Percentiles rank a stretch among this genome's conserved stretches.
phyloP scores from a whole-genome alignment of 306 rosid genomes.

The Ceratonia siliqua region DNA sequence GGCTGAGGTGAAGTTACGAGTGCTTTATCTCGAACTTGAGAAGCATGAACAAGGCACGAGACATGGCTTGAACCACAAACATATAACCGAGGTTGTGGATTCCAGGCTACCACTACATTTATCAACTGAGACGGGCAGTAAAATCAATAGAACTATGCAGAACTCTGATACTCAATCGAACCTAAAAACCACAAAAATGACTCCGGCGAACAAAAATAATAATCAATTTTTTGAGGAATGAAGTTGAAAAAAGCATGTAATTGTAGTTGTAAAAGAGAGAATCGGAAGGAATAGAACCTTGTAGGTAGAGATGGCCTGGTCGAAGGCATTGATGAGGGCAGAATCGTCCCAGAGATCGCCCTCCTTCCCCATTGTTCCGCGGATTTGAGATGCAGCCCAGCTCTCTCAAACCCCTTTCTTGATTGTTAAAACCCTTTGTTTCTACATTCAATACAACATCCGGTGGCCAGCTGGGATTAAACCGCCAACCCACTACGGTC shows the following conservation, averaged over 20 bases:
- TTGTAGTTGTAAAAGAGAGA: not conserved
- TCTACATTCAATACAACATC: too few species aligned
- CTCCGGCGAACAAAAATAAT: not conserved
- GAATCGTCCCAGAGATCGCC: constrained; percentile 87
- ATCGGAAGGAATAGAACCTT: constrained; percentile 46
- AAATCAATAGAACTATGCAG: not conserved
- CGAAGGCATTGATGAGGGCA: constrained; percentile 74
- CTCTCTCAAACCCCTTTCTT: not conserved
- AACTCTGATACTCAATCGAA: not conserved
- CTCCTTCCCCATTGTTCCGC: constrained; percentile 51
- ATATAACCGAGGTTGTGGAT: too few species aligned
- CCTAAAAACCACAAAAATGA: not conserved
- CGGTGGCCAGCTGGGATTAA: too few species aligned
- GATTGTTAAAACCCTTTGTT: not conserved
- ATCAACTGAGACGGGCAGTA: not conserved
- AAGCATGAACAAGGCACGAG: not conserved
- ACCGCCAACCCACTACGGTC: too few species aligned
- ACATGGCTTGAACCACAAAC: not conserved
- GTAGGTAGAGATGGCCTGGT: constrained; percentile 68
- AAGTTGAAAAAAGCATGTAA: not conserved
- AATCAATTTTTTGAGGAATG: not conserved
- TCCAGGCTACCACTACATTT: not conserved
- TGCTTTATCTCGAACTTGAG: not conserved
- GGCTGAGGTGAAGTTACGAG: not conserved
- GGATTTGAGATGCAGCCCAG: not conserved